Percentiles rank a stretch among this genome's conserved stretches.
Evolutionary conservation across 2,329 filamentous ascomycete species (phyloP).

Genomic region (Nannizziopsis arthrosporioides): DNA sequence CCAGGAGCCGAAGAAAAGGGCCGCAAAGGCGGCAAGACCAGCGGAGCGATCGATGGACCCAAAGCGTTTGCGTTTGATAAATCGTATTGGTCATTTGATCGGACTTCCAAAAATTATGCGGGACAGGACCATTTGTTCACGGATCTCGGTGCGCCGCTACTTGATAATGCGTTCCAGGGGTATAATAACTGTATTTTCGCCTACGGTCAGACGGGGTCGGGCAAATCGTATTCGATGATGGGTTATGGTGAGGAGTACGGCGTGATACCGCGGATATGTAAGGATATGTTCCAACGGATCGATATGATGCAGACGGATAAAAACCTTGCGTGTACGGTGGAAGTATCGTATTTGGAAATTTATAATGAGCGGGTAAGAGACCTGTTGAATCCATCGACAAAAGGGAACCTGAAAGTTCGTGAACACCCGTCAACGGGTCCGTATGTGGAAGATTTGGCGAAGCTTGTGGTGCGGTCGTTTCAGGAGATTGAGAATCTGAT

Average conservation of each 20-base stretch:
- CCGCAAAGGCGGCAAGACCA: slow-evolving; percentile 31
- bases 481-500: slow-evolving; percentile 93
- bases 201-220: slow-evolving; percentile 94
- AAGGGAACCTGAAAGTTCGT: slow-evolving; percentile 91
- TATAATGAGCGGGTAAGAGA: slow-evolving; percentile 98
- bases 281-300: slow-evolving; percentile 93
- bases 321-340: slow-evolving; percentile 76
- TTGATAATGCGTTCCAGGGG: slow-evolving; percentile 95
- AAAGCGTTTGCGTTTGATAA: slow-evolving; percentile 94
- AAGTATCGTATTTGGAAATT: slow-evolving; percentile 97
- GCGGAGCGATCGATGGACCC: slow-evolving; percentile 48
- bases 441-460: slow-evolving; percentile 95
- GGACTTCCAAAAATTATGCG: slow-evolving; percentile 67
- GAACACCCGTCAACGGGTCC: slow-evolving; percentile 96
- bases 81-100: slow-evolving; percentile 97
- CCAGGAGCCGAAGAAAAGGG: slow-evolving; percentile 42
- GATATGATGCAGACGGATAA: slow-evolving; percentile 57
- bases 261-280: slow-evolving; percentile 93
- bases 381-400: slow-evolving; percentile 85
- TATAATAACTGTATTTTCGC: slow-evolving; percentile 99
- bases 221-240: slow-evolving; percentile 99
- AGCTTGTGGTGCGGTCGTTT: slow-evolving; percentile 85
- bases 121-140: slow-evolving; percentile 80
- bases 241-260: slow-evolving; percentile 92
- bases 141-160: slow-evolving; percentile 75